Percentiles rank a stretch among this genome's conserved stretches.
phyloP scores from a whole-genome alignment of 257 asterid genomes.

The Echites panduratus region DNA sequence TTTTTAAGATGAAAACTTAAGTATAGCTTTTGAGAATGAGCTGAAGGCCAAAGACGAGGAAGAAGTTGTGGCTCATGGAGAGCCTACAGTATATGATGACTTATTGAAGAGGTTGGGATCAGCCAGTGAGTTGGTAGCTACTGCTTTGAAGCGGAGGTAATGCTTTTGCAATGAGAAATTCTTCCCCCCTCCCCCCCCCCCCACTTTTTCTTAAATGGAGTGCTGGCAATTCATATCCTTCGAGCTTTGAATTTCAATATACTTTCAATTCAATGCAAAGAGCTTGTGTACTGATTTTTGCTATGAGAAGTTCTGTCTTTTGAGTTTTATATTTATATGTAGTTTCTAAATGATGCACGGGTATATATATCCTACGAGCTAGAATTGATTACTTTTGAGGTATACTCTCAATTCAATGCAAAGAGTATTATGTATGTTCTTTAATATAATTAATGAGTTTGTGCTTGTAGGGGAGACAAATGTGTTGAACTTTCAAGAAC shows the following conservation, averaged over 20 bases:
- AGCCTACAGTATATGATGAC: conserved; percentile 46
- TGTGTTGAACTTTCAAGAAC: too few relatives aligned
- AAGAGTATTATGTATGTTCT: neutral
- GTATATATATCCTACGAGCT: neutral
- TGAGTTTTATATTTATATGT: too few relatives aligned
- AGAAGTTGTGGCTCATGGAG: conserved; percentile 21
- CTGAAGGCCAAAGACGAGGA: conserved; percentile 17
- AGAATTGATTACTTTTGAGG: neutral
- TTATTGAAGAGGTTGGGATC: conserved; percentile 58
- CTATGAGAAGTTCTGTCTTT: too few relatives aligned
- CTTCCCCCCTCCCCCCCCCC: too few relatives aligned
- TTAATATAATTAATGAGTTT: too few relatives aligned
- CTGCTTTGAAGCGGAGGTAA: conserved; percentile 48
- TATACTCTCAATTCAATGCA: neutral
- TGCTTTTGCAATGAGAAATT: neutral
- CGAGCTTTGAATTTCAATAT: neutral
- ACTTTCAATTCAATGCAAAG: neutral
- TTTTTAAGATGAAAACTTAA: conserved; percentile 25
- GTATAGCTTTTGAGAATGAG: neutral
- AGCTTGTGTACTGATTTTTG: neutral
- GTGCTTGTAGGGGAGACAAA: too few relatives aligned
- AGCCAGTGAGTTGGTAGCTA: conserved; percentile 34
- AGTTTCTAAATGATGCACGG: too few relatives aligned
- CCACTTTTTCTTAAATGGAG: too few relatives aligned
- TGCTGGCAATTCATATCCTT: neutral